Conservation (phyloP, 2,329 filamentous ascomycete genomes). For the Emergomyces africanus region DNA sequence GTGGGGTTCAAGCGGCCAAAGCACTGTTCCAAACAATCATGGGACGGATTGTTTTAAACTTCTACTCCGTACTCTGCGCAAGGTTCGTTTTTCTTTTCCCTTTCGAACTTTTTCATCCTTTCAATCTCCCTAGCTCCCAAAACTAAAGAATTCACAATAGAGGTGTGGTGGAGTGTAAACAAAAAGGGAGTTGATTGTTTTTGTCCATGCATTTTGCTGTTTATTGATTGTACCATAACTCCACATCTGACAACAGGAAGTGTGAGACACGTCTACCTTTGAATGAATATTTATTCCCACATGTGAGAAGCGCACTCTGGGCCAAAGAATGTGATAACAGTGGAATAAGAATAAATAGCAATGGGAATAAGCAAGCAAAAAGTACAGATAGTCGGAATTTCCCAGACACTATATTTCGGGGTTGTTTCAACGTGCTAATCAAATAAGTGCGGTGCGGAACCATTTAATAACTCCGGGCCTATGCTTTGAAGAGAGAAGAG, state of each 20-base stretch:
- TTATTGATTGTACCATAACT: neutral
- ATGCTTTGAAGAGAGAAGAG: slow-evolving; percentile 5
- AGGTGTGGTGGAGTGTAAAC: neutral
- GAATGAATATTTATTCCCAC: neutral
- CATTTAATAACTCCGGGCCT: neutral
- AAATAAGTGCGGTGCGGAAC: neutral
- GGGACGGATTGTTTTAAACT: too few relatives aligned
- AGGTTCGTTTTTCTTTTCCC: neutral
- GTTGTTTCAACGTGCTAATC: neutral
- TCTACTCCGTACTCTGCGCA: neutral
- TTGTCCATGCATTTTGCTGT: neutral
- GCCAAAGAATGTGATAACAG: neutral
- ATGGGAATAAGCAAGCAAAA: too few relatives aligned
- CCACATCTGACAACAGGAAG: neutral
- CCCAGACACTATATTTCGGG: neutral
- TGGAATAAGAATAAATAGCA: neutral
- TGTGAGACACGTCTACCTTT: neutral
- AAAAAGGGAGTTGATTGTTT: too few relatives aligned
- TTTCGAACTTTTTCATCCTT: neutral
- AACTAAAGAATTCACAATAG: neutral
- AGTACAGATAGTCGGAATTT: neutral
- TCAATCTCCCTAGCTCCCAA: neutral
- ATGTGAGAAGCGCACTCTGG: neutral
- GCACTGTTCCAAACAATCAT: neutral
- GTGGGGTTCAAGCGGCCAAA: neutral